phyloP scores from a whole-genome alignment of 257 asterid genomes.

The Voacanga thouarsii region DNA sequence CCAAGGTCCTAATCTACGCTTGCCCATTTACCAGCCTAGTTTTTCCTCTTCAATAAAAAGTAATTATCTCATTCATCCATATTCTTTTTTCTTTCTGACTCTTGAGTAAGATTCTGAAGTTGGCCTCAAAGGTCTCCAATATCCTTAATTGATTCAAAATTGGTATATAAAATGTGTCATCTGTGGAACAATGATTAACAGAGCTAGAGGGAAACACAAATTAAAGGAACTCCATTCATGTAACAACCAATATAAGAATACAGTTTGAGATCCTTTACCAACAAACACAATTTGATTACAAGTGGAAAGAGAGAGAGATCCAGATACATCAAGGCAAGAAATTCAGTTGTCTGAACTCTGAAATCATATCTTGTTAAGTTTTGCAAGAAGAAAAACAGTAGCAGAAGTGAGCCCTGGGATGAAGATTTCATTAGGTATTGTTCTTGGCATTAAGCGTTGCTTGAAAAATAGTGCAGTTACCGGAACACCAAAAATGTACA shows the following conservation, averaged over 20 bases:
- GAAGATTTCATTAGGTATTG: slow-evolving; percentile 49
- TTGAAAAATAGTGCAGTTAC: slow-evolving; percentile 46
- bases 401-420: slow-evolving; percentile 63
- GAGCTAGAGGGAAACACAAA: not conserved
- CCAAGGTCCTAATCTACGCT: too few relatives aligned
- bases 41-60: too few relatives aligned
- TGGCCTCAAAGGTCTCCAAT: not conserved
- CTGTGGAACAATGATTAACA: not conserved
- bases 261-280: not conserved
- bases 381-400: slow-evolving; percentile 55
- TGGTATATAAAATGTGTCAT: not conserved
- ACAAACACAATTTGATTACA: not conserved
- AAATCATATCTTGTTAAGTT: slow-evolving; percentile 48
- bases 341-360: not conserved
- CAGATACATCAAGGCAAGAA: not conserved
- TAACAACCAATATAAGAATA: too few relatives aligned
- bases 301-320: not conserved
- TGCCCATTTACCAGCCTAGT: too few relatives aligned
- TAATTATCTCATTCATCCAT: too few relatives aligned
- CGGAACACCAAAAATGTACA: slow-evolving; percentile 68
- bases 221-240: not conserved
- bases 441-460: slow-evolving; percentile 37
- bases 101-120: too few relatives aligned
- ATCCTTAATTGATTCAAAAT: not conserved
- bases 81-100: too few relatives aligned